These are phyloP conservation scores for Ramaria rubella DNA, from an alignment of 768 basidiomycete genomes.

Conservation along the genomic window DNA sequence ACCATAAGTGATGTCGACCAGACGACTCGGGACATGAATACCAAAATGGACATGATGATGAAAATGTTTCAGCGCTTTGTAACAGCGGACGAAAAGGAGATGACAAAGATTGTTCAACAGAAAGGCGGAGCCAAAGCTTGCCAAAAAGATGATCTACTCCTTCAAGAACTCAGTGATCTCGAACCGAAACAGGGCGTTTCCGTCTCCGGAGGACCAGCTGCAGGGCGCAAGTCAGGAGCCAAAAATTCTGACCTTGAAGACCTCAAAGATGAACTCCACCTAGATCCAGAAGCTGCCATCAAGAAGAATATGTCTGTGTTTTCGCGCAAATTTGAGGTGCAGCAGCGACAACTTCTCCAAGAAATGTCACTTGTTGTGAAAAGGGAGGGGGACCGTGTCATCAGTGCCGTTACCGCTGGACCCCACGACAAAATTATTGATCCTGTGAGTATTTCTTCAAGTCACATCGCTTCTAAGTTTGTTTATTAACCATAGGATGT, in stretches of 20 bases:
- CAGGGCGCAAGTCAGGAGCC: neutral
- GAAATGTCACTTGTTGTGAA: conserved; percentile 25
- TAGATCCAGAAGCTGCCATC: conserved; percentile 23
- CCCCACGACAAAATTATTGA: conserved; percentile 43
- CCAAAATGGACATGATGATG: conserved; percentile 11
- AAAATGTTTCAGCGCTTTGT: conserved; percentile 10
- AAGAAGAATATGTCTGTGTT: conserved; percentile 36
- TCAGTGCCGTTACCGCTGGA: conserved; percentile 34
- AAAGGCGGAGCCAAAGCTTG: neutral
- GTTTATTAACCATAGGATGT: neutral
- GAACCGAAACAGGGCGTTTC: conserved; percentile 11
- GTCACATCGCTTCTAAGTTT: neutral
- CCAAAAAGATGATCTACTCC: neutral
- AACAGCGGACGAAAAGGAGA: conserved; percentile 10
- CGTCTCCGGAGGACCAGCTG: neutral
- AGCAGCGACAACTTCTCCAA: conserved; percentile 32
- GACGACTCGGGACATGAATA: conserved; percentile 2
- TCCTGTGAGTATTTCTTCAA: conserved; percentile 20
- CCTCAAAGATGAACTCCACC: conserved; percentile 18
- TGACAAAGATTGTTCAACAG: neutral
- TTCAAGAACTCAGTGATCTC: neutral
- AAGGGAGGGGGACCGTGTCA: conserved; percentile 22
- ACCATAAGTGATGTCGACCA: conserved; percentile 16
- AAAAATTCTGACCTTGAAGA: neutral
- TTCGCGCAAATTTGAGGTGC: conserved; percentile 35